Conservation (phyloP, 768 basidiomycete genomes). For the Gloeostereum incarnatum region DNA sequence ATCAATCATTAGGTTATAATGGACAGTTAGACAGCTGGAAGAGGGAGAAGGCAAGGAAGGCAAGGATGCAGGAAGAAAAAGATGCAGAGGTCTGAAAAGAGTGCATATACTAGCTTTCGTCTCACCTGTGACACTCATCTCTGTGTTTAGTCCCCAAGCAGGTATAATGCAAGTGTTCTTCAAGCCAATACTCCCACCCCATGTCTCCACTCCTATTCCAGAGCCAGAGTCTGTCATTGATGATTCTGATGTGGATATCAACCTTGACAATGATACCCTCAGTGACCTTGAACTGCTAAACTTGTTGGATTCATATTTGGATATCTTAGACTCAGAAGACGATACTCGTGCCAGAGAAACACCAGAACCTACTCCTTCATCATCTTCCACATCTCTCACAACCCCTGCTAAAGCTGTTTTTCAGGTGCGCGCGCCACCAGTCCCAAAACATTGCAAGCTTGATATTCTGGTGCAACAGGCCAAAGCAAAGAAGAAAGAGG, state of each 20-base stretch:
- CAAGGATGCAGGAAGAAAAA: constrained; percentile 1
- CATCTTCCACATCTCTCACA: neutral
- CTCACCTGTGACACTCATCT: too few species aligned
- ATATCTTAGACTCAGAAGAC: neutral
- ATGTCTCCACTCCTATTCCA: neutral
- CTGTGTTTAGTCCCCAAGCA: neutral
- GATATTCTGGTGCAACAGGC: neutral
- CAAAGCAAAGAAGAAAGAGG: neutral
- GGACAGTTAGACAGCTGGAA: too few species aligned
- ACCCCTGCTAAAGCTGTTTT: neutral
- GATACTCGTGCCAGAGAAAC: neutral
- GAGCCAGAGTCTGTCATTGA: neutral
- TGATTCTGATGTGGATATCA: neutral
- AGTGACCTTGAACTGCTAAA: neutral
- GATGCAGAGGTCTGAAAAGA: neutral
- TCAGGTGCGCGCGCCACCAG: neutral
- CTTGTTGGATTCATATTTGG: too few species aligned
- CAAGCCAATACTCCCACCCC: neutral
- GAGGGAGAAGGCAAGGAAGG: constrained; percentile 3
- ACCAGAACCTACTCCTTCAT: neutral
- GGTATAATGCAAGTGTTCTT: neutral
- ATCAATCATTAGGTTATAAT: too few species aligned
- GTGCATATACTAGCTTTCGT: neutral
- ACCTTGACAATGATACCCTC: neutral
- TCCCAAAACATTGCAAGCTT: neutral